These are phyloP conservation scores for Phialophora tarda DNA, from an alignment of 2,329 filamentous ascomycete species.

Conservation along the genomic window DNA sequence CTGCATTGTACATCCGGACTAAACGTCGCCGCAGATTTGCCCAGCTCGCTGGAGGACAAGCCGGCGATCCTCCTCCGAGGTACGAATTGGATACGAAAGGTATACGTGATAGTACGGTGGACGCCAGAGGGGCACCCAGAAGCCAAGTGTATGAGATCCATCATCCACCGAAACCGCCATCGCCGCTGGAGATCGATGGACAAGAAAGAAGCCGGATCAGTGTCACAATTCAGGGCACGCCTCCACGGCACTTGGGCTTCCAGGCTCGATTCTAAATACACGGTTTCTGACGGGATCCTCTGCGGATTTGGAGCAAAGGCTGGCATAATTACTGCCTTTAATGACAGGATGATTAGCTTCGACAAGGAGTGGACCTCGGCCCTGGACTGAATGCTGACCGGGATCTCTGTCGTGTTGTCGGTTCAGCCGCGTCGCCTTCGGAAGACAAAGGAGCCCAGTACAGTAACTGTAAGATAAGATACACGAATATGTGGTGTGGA, in stretches of 20 bases:
- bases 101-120: background rate
- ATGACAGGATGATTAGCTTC: background rate
- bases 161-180: conserved; percentile 26
- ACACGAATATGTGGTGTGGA: background rate
- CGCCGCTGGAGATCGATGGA: conserved; percentile 35
- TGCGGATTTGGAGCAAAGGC: background rate
- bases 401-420: background rate
- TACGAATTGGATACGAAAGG: conserved; percentile 35
- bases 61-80: conserved; percentile 28
- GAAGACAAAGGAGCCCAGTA: background rate
- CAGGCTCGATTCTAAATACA: conserved; percentile 26
- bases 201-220: conserved; percentile 32
- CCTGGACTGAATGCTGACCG: background rate
- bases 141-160: conserved; percentile 23
- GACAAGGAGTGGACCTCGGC: background rate
- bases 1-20: conserved; percentile 29
- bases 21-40: conserved; percentile 22
- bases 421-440: background rate
- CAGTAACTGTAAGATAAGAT: background rate
- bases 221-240: conserved; percentile 32
- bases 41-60: conserved; percentile 12
- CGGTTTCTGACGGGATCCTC: background rate
- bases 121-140: conserved; percentile 6
- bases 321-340: background rate
- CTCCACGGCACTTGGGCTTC: conserved; percentile 26